Evolutionary conservation across 257 asterid species (phyloP).

Genomic region (Penstemon barbatus): DNA sequence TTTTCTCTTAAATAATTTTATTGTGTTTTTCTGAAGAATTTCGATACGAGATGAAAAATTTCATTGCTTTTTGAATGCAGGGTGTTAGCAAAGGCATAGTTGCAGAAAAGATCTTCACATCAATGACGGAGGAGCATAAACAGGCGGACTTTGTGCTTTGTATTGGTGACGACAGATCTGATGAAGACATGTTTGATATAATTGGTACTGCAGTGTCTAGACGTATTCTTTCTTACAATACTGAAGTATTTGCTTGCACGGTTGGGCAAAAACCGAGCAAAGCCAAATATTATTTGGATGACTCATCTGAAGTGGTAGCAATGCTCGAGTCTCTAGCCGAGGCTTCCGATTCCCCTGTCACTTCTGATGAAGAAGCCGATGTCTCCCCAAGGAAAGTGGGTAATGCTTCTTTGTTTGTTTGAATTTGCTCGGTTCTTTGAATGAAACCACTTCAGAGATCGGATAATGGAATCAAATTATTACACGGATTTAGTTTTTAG

Average conservation of each 20-base stretch:
- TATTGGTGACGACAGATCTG: slow-evolving; percentile 91
- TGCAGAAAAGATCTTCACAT: slow-evolving; percentile 72
- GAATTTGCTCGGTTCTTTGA: slow-evolving; percentile 27
- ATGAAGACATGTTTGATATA: slow-evolving; percentile 86
- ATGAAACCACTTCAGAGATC: slow-evolving; percentile 28
- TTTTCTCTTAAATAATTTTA: background rate
- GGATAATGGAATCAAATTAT: slow-evolving; percentile 35
- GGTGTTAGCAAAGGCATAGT: slow-evolving; percentile 81
- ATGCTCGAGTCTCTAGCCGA: slow-evolving; percentile 87
- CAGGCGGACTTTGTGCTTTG: slow-evolving; percentile 80
- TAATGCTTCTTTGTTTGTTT: slow-evolving; percentile 36
- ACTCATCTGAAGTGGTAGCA: slow-evolving; percentile 65
- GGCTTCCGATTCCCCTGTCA: slow-evolving; percentile 62
- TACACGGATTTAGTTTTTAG: slow-evolving; percentile 41
- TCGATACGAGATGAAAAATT: slow-evolving; percentile 8
- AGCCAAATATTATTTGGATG: slow-evolving; percentile 85
- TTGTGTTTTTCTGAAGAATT: background rate
- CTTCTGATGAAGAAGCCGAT: slow-evolving; percentile 64
- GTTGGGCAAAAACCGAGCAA: slow-evolving; percentile 91
- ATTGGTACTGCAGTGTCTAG: slow-evolving; percentile 59
- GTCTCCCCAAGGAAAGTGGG: slow-evolving; percentile 39
- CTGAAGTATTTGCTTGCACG: slow-evolving; percentile 81
- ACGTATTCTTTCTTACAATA: slow-evolving; percentile 49
- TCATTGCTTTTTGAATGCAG: slow-evolving; percentile 35
- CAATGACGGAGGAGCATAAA: slow-evolving; percentile 58